phyloP scores from a whole-genome alignment of 2,329 filamentous ascomycete species.

The Venturia nashicola region DNA sequence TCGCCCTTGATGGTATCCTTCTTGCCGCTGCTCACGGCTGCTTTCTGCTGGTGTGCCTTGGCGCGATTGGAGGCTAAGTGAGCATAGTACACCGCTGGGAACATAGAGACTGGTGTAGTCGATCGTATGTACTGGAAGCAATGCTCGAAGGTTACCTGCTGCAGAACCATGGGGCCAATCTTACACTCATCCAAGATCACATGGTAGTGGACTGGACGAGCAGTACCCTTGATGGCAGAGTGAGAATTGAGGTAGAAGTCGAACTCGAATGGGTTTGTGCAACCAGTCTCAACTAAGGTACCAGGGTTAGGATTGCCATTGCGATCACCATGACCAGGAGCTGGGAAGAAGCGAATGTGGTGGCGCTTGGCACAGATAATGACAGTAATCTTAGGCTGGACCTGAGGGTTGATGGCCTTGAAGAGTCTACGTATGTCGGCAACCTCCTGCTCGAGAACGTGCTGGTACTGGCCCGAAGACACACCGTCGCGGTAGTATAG shows the following conservation, averaged over 20 bases:
- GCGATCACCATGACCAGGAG: constrained; percentile 45
- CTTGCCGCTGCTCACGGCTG: constrained; percentile 12
- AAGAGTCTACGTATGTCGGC: constrained; percentile 38
- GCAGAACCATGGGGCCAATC: constrained; percentile 55
- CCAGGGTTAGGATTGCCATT: constrained; percentile 79
- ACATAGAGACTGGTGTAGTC: constrained; percentile 81
- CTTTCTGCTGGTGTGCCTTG: constrained; percentile 54
- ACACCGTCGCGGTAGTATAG: constrained; percentile 94
- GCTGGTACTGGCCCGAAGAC: constrained; percentile 69
- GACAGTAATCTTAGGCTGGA: constrained; percentile 51
- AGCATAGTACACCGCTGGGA: constrained; percentile 89
- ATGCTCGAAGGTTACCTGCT: constrained; percentile 87
- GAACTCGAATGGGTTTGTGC: constrained; percentile 83
- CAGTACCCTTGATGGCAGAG: constrained; percentile 82
- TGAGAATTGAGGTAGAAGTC: constrained; percentile 71
- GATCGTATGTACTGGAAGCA: constrained; percentile 89
- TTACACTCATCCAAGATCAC: constrained; percentile 73
- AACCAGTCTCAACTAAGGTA: constrained; percentile 73
- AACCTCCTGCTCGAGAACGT: constrained; percentile 72
- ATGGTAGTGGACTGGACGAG: constrained; percentile 84
- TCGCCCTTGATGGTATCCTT: constrained; percentile 11
- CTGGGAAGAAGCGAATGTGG: constrained; percentile 85
- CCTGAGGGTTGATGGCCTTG: constrained; percentile 16
- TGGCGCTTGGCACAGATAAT: constrained; percentile 89
- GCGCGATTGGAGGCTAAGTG: constrained; percentile 78